Conservation (phyloP, 257 asterid species). For the Phtheirospermum japonicum region DNA sequence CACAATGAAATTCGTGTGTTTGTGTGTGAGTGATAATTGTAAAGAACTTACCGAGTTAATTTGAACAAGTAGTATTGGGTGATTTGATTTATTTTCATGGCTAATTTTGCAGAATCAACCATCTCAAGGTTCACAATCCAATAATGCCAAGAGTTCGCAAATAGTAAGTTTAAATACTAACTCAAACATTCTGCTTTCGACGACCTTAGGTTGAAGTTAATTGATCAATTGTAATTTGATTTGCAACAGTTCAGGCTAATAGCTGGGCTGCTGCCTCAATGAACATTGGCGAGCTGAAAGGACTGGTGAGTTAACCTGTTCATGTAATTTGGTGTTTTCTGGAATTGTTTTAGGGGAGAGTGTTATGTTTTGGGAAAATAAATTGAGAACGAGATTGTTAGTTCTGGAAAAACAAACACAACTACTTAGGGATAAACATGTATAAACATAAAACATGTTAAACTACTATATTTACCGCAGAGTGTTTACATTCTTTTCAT, state of each 20-base stretch:
- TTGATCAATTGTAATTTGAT: not conserved
- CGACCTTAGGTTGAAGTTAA: no score
- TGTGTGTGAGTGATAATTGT: no score
- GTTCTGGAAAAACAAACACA: not conserved
- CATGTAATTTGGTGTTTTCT: not conserved
- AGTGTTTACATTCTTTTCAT: no score
- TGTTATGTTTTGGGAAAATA: no score
- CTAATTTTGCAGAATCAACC: slow-evolving; percentile 18
- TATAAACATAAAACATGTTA: no score
- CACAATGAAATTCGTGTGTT: no score
- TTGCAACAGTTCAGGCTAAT: slow-evolving; percentile 22
- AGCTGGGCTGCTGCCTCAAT: slow-evolving; percentile 4
- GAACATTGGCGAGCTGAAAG: slow-evolving; percentile 22
- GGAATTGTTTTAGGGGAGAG: not conserved
- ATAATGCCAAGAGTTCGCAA: slow-evolving; percentile 18
- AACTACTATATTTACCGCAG: no score
- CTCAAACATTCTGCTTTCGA: no score
- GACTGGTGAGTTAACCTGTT: slow-evolving; percentile 20
- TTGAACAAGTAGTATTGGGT: not conserved
- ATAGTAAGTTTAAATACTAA: slow-evolving; percentile 18
- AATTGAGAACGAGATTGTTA: not conserved
- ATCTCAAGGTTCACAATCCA: slow-evolving; percentile 17
- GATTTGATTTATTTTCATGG: not conserved
- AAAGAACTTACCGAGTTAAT: no score
- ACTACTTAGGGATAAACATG: no score